A percentile compares a stretch with the other conserved stretches of the same genome.
phyloP scores from a whole-genome alignment of 768 basidiomycete species.

The Tricholoma sp. region DNA sequence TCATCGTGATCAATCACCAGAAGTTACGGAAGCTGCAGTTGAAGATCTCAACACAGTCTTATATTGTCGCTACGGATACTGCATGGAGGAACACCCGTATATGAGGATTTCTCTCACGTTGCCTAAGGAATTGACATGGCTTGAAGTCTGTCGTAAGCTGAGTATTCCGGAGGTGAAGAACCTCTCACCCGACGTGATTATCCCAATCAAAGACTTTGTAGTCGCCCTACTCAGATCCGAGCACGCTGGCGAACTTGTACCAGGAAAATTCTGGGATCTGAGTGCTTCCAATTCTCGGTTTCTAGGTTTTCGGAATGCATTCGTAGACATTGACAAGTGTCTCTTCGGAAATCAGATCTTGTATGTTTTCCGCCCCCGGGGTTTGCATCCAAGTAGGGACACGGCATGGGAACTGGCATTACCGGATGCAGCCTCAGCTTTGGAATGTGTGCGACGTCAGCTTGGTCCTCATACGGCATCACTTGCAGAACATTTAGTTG shows the following conservation, averaged over 20 bases:
- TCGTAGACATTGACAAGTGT: not conserved
- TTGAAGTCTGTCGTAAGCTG: not conserved
- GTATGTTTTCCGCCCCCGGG: not conserved
- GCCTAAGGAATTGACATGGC: not conserved
- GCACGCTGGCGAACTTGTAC: not conserved
- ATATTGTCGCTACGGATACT: conserved; percentile 1
- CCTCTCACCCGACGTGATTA: not conserved
- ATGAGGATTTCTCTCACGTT: not conserved
- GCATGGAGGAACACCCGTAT: not conserved
- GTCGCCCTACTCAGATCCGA: not conserved
- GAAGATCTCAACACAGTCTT: not conserved
- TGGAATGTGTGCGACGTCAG: not conserved
- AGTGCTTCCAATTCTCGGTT: not conserved
- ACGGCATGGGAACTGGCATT: not conserved
- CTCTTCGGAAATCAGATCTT: not conserved
- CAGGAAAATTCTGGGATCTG: conserved; percentile 1
- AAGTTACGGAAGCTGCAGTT: not conserved
- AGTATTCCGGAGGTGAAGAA: not conserved
- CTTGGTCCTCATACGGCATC: not conserved
- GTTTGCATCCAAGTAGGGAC: not conserved
- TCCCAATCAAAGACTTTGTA: not conserved
- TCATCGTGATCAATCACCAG: not conserved
- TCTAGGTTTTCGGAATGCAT: not conserved
- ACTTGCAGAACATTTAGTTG: not conserved
- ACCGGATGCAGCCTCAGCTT: conserved; percentile 1